Evolutionary conservation across 2,329 filamentous ascomycete genomes (phyloP).

Genomic region (Rasamsonia emersonii): DNA sequence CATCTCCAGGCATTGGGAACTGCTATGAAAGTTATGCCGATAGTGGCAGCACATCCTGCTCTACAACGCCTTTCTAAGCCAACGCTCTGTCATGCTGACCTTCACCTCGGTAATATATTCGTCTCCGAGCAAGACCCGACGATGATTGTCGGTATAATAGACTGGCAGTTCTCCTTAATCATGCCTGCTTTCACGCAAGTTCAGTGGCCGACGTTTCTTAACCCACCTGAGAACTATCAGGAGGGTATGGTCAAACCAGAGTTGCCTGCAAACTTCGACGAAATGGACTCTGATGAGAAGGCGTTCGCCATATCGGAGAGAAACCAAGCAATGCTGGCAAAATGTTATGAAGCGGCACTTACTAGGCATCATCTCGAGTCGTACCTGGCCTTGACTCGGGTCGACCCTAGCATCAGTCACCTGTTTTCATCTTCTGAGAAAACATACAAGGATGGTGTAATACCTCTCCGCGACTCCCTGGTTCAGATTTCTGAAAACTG

Average conservation of each 20-base stretch:
- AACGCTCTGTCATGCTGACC: slow-evolving; percentile 14
- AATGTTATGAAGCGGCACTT: slow-evolving; percentile 16
- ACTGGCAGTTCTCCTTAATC: slow-evolving; percentile 14
- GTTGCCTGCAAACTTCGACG: slow-evolving; percentile 12
- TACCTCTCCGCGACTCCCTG: slow-evolving; percentile 11
- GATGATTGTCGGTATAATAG: slow-evolving; percentile 12
- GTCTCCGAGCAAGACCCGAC: slow-evolving; percentile 12
- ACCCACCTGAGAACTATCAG: slow-evolving; percentile 12
- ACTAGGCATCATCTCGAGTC: slow-evolving; percentile 9
- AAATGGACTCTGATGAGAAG: slow-evolving; percentile 13
- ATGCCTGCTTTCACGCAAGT: slow-evolving; percentile 14
- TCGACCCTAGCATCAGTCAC: slow-evolving; percentile 4
- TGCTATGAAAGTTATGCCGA: slow-evolving; percentile 6
- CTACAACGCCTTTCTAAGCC: slow-evolving; percentile 6
- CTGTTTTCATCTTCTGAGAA: slow-evolving; percentile 7
- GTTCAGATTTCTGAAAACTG: slow-evolving; percentile 7
- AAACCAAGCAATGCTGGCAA: slow-evolving; percentile 12
- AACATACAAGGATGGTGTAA: slow-evolving; percentile 9
- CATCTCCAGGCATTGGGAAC: slow-evolving; percentile 6
- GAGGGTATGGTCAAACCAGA: slow-evolving; percentile 12
- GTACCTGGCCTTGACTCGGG: slow-evolving; percentile 9
- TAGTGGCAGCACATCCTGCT: slow-evolving; percentile 3
- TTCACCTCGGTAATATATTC: slow-evolving; percentile 16
- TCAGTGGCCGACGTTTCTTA: slow-evolving; percentile 13
- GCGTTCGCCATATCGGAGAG: slow-evolving; percentile 11